A percentile compares a stretch with the other conserved stretches of the same genome.
These are phyloP conservation scores for Teratosphaeriaceae sp. DNA, from an alignment of 2,329 filamentous ascomycete species.

Conservation along the genomic window DNA sequence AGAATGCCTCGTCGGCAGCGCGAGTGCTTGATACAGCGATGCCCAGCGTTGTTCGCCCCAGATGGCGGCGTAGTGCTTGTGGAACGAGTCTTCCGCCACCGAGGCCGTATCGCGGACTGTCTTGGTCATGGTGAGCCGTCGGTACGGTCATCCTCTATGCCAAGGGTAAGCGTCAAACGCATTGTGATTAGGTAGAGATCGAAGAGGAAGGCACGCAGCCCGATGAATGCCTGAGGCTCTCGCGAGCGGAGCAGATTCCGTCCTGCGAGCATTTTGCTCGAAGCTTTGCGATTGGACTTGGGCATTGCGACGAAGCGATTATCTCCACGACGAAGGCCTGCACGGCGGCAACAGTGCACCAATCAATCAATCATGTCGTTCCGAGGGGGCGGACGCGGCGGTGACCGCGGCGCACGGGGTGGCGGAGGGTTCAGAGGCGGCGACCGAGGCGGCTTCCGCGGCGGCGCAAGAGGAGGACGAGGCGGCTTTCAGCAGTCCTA, in stretches of 20 bases:
- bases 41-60: slow-evolving; percentile 25
- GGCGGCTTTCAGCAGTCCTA: slow-evolving; percentile 32
- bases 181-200: too few species aligned
- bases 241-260: too few species aligned
- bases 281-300: background rate
- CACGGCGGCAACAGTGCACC: background rate
- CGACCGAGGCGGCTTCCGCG: slow-evolving; percentile 22
- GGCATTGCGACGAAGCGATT: slow-evolving; percentile 13
- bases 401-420: slow-evolving; percentile 1
- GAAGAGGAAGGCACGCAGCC: background rate
- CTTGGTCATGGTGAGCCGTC: slow-evolving; percentile 16
- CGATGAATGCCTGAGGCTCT: background rate
- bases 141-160: too few species aligned
- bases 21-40: slow-evolving; percentile 21
- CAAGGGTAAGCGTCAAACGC: too few species aligned
- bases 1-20: slow-evolving; percentile 19
- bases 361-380: slow-evolving; percentile 7
- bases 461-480: slow-evolving; percentile 21
- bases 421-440: slow-evolving; percentile 8
- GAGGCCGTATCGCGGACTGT: slow-evolving; percentile 17
- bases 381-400: slow-evolving; percentile 5
- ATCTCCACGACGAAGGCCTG: slow-evolving; percentile 14
- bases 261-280: too few species aligned
- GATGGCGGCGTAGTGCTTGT: slow-evolving; percentile 24
- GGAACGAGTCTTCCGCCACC: slow-evolving; percentile 23